A percentile compares a stretch with the other conserved stretches of the same genome.
These are phyloP conservation scores for Pisolithus sp. DNA, from an alignment of 768 basidiomycete species.

Conservation along the genomic window DNA sequence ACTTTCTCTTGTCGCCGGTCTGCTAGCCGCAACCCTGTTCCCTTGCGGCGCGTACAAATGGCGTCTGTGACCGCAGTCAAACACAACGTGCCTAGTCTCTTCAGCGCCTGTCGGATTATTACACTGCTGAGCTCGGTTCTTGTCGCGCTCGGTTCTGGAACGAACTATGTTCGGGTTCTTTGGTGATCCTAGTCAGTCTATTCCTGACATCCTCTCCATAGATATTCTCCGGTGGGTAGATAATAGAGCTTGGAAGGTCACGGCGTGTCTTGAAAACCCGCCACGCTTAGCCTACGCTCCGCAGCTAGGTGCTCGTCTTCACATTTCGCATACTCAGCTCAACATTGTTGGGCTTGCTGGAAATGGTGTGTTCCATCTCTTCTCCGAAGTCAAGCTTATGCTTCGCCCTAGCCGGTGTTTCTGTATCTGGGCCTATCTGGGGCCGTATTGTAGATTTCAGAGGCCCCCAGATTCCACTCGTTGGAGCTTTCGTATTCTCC, in stretches of 20 bases:
- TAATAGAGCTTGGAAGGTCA: neutral
- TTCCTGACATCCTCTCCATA: slow-evolving; percentile 1
- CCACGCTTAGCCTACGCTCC: slow-evolving; percentile 63
- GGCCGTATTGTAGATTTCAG: slow-evolving; percentile 65
- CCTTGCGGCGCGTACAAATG: too few species aligned
- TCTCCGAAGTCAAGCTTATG: neutral
- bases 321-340: slow-evolving; percentile 66
- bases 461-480: slow-evolving; percentile 61
- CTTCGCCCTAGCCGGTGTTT: slow-evolving; percentile 61
- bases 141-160: slow-evolving; percentile 54
- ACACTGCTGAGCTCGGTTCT: slow-evolving; percentile 45
- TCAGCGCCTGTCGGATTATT: slow-evolving; percentile 38
- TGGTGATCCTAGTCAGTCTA: neutral
- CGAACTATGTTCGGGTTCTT: slow-evolving; percentile 52
- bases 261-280: neutral
- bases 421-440: slow-evolving; percentile 65
- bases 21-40: too few species aligned
- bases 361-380: slow-evolving; percentile 40
- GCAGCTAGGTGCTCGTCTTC: slow-evolving; percentile 63
- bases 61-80: neutral
- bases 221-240: slow-evolving; percentile 9
- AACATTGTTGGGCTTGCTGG: slow-evolving; percentile 71
- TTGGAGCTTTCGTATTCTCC: slow-evolving; percentile 48
- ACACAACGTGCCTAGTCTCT: slow-evolving; percentile 9
- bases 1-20: too few species aligned